Evolutionary conservation across 2,329 filamentous ascomycete species (phyloP).

Genomic region (Trichocomaceae sp.): DNA sequence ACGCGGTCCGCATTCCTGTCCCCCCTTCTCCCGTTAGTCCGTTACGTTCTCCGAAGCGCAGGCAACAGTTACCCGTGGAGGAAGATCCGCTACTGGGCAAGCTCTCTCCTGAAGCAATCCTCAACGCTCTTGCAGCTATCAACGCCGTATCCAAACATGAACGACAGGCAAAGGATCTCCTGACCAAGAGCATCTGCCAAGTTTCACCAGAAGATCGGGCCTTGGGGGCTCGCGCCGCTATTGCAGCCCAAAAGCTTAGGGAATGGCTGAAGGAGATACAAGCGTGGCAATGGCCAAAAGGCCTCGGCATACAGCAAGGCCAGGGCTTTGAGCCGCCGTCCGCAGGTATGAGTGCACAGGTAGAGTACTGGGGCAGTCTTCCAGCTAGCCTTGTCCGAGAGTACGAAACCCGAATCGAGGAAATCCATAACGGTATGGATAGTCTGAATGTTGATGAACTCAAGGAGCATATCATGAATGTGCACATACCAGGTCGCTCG

Average conservation of each 20-base stretch:
- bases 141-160: slow-evolving; percentile 36
- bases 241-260: slow-evolving; percentile 52
- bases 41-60: slow-evolving; percentile 35
- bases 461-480: slow-evolving; percentile 77
- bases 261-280: slow-evolving; percentile 55
- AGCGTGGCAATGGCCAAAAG: slow-evolving; percentile 52
- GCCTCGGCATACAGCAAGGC: slow-evolving; percentile 30
- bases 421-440: slow-evolving; percentile 54
- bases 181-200: slow-evolving; percentile 47
- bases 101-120: slow-evolving; percentile 49
- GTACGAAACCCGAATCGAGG: slow-evolving; percentile 67
- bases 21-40: slow-evolving; percentile 28
- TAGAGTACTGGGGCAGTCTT: slow-evolving; percentile 64
- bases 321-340: slow-evolving; percentile 37
- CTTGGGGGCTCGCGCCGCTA: slow-evolving; percentile 53
- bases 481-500: slow-evolving; percentile 62
- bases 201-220: slow-evolving; percentile 53
- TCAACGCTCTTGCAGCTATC: slow-evolving; percentile 44
- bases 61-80: slow-evolving; percentile 30
- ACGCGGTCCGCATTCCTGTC: slow-evolving; percentile 25
- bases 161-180: slow-evolving; percentile 32
- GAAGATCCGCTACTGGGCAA: slow-evolving; percentile 46
- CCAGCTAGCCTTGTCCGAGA: slow-evolving; percentile 55
- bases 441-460: slow-evolving; percentile 59
- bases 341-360: slow-evolving; percentile 17